Conservation (phyloP, 73 alveolate species). For the Diophrys appendiculata region DNA sequence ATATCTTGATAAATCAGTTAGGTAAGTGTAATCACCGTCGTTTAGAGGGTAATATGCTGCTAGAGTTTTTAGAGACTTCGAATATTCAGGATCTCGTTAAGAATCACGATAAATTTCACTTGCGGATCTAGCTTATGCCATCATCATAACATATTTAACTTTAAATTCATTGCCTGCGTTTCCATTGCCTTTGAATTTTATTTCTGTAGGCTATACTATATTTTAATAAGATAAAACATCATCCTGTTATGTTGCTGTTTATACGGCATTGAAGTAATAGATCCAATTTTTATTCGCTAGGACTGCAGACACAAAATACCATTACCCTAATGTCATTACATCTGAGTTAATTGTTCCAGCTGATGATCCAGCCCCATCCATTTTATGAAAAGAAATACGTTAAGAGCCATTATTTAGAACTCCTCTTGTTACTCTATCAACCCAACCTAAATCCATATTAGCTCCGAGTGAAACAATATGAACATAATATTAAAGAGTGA, state of each 20-base stretch:
- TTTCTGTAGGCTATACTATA: not conserved
- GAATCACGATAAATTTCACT: not conserved
- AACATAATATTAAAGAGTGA: not conserved
- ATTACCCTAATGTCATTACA: not conserved
- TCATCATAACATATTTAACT: not conserved
- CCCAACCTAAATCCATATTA: not conserved
- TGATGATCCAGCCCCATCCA: too few relatives aligned
- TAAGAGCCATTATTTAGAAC: too few relatives aligned
- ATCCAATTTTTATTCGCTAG: not conserved
- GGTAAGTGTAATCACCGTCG: not conserved
- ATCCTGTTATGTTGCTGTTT: not conserved
- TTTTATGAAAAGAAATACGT: too few relatives aligned
- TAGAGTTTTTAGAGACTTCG: not conserved
- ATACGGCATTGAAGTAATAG: not conserved
- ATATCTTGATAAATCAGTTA: not conserved
- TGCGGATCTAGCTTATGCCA: not conserved
- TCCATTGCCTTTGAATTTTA: not conserved
- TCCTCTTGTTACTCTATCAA: not conserved
- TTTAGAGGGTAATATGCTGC: too few relatives aligned
- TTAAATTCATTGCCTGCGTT: not conserved
- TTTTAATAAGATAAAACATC: not conserved
- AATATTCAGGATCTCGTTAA: not conserved
- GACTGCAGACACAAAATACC: not conserved
- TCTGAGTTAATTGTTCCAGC: too few relatives aligned
- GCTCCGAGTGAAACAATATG: not conserved